A percentile compares a stretch with the other conserved stretches of the same genome.
phyloP scores from a whole-genome alignment of 108 stramenopile genomes.

The Nitzschia sp. region DNA sequence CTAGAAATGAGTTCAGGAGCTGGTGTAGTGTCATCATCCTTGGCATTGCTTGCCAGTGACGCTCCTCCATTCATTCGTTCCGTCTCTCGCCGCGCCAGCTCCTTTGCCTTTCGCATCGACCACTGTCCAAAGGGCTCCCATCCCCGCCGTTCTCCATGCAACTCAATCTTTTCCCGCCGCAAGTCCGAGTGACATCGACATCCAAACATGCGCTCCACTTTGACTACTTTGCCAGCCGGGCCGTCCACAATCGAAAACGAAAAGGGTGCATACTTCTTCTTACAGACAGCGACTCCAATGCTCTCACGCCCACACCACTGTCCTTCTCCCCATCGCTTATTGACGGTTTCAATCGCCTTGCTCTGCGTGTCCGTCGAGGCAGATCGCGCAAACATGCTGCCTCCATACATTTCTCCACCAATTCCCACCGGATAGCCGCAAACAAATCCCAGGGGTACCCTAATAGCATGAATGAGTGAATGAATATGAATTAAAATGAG shows the following conservation, averaged over 20 bases:
- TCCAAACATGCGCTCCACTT: slow-evolving; percentile 82
- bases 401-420: slow-evolving; percentile 83
- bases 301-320: slow-evolving; percentile 62
- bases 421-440: slow-evolving; percentile 81
- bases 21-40: slow-evolving; percentile 12
- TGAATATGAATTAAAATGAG: slow-evolving; percentile 8
- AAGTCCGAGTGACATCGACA: slow-evolving; percentile 68
- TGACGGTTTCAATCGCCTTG: slow-evolving; percentile 78
- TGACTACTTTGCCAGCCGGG: slow-evolving; percentile 34
- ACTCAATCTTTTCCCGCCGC: slow-evolving; percentile 60
- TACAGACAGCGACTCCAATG: slow-evolving; percentile 86
- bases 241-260: slow-evolving; percentile 48
- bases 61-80: slow-evolving; percentile 35
- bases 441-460: slow-evolving; percentile 91
- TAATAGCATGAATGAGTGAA: slow-evolving; percentile 27
- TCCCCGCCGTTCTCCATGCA: slow-evolving; percentile 69
- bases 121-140: slow-evolving; percentile 93
- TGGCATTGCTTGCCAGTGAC: background rate
- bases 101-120: slow-evolving; percentile 72
- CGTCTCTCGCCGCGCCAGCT: slow-evolving; percentile 55
- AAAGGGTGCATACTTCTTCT: slow-evolving; percentile 89
- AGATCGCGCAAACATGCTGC: slow-evolving; percentile 80
- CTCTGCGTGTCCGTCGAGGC: slow-evolving; percentile 85
- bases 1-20: slow-evolving; percentile 1
- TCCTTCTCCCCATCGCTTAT: slow-evolving; percentile 74